These are phyloP conservation scores for Pichia sp. DNA, from an alignment of 1,139 yeast genomes.

Conservation along the genomic window DNA sequence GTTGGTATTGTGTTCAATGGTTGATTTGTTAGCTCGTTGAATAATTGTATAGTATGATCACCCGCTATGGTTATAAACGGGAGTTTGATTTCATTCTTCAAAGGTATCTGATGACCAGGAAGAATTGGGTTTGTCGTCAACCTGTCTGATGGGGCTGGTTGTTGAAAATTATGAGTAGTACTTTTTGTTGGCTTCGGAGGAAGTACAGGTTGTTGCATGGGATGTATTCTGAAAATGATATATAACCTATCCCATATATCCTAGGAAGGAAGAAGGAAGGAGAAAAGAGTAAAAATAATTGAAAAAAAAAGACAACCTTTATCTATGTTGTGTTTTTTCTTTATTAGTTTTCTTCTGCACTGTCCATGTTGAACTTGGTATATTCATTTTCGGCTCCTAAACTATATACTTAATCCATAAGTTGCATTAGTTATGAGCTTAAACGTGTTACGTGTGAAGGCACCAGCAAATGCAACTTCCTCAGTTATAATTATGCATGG, in stretches of 20 bases:
- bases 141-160: neutral
- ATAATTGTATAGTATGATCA: neutral
- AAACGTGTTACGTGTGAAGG: constrained; percentile 19
- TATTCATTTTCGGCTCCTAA: no score
- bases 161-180: neutral
- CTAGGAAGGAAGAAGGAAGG: no score
- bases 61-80: neutral
- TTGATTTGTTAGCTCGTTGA: constrained; percentile 22
- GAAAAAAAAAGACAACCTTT: no score
- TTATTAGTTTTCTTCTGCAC: neutral
- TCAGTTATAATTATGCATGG: constrained; percentile 85
- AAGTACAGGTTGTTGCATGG: neutral
- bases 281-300: no score
- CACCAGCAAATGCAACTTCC: constrained; percentile 35
- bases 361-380: neutral
- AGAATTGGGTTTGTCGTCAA: no score
- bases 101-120: no score
- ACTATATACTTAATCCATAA: neutral
- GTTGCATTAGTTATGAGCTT: constrained; percentile 5
- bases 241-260: no score
- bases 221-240: no score
- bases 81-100: no score
- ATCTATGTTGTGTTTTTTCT: no score
- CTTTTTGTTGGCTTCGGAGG: neutral
- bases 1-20: constrained; percentile 19